Evolutionary conservation across 2,329 filamentous ascomycete genomes (phyloP).

Genomic region (Xylariales sp.): DNA sequence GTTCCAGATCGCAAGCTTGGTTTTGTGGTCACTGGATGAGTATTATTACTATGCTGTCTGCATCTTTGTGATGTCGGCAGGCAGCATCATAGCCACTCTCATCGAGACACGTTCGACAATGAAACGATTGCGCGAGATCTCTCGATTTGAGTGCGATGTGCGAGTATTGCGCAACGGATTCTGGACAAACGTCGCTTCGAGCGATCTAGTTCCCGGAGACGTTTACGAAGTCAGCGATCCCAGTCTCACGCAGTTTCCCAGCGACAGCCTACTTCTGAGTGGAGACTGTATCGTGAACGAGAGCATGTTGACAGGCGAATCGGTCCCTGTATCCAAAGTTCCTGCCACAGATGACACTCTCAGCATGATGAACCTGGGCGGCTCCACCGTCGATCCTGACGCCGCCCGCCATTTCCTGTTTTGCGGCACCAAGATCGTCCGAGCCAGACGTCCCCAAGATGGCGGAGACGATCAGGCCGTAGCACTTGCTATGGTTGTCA

Average conservation of each 20-base stretch:
- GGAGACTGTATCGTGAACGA: slow-evolving; percentile 99
- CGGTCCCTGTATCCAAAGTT: slow-evolving; percentile 90
- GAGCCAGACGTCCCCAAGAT: slow-evolving; percentile 82
- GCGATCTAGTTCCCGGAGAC: slow-evolving; percentile 89
- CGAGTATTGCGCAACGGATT: slow-evolving; percentile 91
- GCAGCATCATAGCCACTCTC: slow-evolving; percentile 85
- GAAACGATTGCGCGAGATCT: slow-evolving; percentile 84
- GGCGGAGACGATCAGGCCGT: slow-evolving; percentile 82
- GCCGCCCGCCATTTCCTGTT: slow-evolving; percentile 88
- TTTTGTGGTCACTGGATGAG: slow-evolving; percentile 91
- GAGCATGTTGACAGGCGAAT: slow-evolving; percentile 97
- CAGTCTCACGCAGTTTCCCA: slow-evolving; percentile 79
- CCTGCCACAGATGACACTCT: slow-evolving; percentile 79
- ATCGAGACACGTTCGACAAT: slow-evolving; percentile 91
- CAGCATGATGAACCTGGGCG: slow-evolving; percentile 68
- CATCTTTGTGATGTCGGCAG: slow-evolving; percentile 90
- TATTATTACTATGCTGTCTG: slow-evolving; percentile 98
- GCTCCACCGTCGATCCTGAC: slow-evolving; percentile 77
- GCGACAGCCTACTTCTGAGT: slow-evolving; percentile 83
- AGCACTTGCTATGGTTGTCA: slow-evolving; percentile 83
- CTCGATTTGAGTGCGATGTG: slow-evolving; percentile 90
- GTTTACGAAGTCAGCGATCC: slow-evolving; percentile 97
- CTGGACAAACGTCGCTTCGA: slow-evolving; percentile 63
- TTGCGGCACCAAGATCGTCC: slow-evolving; percentile 90
- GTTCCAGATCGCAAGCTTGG: slow-evolving; percentile 90